Evolutionary conservation across 148 eudicot species (phyloP).

Genomic region (Dianthus caryophyllus): DNA sequence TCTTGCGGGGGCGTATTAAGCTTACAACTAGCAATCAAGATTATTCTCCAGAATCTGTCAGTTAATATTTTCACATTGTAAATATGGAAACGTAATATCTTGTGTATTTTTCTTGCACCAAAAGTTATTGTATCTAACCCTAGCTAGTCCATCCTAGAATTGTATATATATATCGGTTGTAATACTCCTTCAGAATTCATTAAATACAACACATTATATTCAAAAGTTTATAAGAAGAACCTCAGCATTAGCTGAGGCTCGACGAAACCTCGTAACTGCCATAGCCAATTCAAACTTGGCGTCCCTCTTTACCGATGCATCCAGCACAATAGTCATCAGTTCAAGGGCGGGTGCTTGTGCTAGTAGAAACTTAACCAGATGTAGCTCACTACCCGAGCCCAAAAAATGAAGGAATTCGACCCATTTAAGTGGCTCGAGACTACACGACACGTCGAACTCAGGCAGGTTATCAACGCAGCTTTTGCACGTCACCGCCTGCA

Average conservation of each 20-base stretch:
- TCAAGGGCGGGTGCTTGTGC: slow-evolving; percentile 10
- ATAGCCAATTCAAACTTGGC: slow-evolving; percentile 7
- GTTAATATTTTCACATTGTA: too few species aligned
- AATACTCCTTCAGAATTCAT: too few species aligned
- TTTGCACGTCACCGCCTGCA: slow-evolving; percentile 3
- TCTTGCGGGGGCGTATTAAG: too few species aligned
- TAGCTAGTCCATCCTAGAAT: too few species aligned
- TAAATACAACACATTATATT: too few species aligned
- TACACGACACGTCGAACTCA: not conserved
- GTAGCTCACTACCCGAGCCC: slow-evolving; percentile 1
- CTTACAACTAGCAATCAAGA: too few species aligned
- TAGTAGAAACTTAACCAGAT: slow-evolving; percentile 12
- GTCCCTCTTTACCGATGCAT: not conserved
- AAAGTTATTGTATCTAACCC: too few species aligned
- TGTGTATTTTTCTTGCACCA: too few species aligned
- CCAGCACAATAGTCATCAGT: not conserved
- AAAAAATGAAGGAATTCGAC: not conserved
- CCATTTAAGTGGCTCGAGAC: not conserved
- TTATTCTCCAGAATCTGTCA: too few species aligned
- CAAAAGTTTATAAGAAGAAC: too few species aligned
- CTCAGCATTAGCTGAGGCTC: slow-evolving; percentile 10
- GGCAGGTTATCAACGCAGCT: not conserved
- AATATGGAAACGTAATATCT: too few species aligned
- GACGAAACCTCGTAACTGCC: slow-evolving; percentile 8
- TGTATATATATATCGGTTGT: too few species aligned